Percentiles rank a stretch among this genome's conserved stretches.
Conservation (phyloP, 345 rosid genomes). For the Balakata baccata region DNA sequence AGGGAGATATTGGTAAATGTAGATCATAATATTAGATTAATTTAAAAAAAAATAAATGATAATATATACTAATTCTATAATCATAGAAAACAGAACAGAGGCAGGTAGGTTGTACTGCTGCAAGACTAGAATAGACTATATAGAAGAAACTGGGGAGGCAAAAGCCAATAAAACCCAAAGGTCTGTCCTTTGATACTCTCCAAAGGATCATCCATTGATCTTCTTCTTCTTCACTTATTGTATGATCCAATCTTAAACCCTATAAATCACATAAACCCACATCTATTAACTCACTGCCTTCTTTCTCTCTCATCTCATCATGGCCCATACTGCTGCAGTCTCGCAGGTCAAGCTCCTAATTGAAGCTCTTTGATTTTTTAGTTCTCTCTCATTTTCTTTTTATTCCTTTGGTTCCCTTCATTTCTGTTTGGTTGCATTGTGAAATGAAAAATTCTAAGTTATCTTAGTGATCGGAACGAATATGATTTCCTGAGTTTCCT, state of each 20-base stretch:
- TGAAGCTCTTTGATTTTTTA: not conserved
- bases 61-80: too few relatives aligned
- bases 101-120: not conserved
- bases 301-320: conserved; percentile 19
- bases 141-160: not conserved
- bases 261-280: not conserved
- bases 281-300: not conserved
- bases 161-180: not conserved
- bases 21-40: not conserved
- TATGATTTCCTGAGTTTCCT: not conserved
- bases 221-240: not conserved
- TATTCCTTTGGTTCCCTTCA: not conserved
- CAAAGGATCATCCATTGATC: conserved; percentile 24
- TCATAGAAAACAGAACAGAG: not conserved
- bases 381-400: too few relatives aligned
- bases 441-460: not conserved
- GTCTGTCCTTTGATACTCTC: conserved; percentile 25
- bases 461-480: not conserved
- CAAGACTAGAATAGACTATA: not conserved
- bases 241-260: conserved; percentile 6
- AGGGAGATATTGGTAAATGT: not conserved
- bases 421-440: not conserved
- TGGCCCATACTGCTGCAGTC: conserved; percentile 42
- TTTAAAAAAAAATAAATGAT: not conserved
- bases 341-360: conserved; percentile 37